Base-by-base conservation (phyloP, 768 basidiomycete species). In the Lepiota brunneoincarnata region DNA sequence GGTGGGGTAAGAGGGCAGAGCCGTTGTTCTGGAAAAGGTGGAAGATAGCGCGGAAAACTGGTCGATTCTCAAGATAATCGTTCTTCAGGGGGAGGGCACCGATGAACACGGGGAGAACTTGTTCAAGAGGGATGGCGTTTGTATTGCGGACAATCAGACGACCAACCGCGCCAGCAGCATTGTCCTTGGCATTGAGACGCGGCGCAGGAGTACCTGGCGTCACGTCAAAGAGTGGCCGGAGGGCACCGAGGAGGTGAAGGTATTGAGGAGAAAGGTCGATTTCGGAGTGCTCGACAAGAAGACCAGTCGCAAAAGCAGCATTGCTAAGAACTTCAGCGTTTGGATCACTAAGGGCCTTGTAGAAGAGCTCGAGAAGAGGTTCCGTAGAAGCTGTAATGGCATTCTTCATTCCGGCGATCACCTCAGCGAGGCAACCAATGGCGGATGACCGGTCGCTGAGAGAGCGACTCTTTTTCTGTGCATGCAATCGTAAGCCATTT, bases 301-400 rank as follows among this genome's bases (percentile, higher is more conserved):
- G 85, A 55, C 97, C 96, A 31, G 84, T 78, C 31, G 95, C 96
- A 67, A 97, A 99, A 14, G 94, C 93, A 17, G 94, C 93, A 63
- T 98, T 98, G 72, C 92, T 94, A 62, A 91, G 85, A 7, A 98
- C 95, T 71, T 98, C 96, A n/a, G 86, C 73, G 38, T 98, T 96
- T 1, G 76, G 70, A 65, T 98, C 96, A 55, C 79, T 69, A 12
- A 99, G 82, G 7, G 91, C 93, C 50, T 77, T 79, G 69, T 87
- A 87, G 74, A 97, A 89, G 52, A 98, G 80, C 54, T 91, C 84
- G 48, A 94, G 78, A 24, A 99, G 78, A 14, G 82, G 79, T 60
- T 87, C 79, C 1, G 96, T 96, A 63, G 82, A 90, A 7, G 87
- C 84, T 1, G 94, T 96, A 57, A 98, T 81, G 7, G 89, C 84